These are phyloP conservation scores for Mangifera indica DNA, from an alignment of 345 rosid genomes.

Conservation along the genomic window DNA sequence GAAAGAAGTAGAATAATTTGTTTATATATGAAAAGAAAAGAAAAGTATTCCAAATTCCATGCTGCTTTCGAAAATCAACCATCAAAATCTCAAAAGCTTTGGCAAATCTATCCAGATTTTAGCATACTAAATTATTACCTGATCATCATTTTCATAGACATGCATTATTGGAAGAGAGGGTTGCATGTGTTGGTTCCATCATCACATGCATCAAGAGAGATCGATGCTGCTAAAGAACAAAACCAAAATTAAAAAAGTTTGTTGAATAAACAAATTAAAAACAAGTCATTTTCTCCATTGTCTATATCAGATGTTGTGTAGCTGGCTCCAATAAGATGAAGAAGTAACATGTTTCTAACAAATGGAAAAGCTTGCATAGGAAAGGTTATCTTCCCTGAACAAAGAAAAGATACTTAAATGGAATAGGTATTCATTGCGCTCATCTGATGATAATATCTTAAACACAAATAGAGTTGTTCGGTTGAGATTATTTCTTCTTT, in stretches of 20 bases:
- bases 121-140: constrained; percentile 8
- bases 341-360: constrained; percentile 32
- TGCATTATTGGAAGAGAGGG: background rate
- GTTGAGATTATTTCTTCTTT: constrained; percentile 9
- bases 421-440: constrained; percentile 24
- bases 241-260: background rate
- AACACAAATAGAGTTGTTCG: constrained; percentile 9
- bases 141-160: background rate
- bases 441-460: constrained; percentile 11
- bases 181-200: constrained; percentile 29
- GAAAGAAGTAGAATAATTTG: background rate
- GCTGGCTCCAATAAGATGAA: constrained; percentile 39
- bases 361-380: constrained; percentile 30
- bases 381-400: constrained; percentile 23
- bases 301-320: constrained; percentile 27
- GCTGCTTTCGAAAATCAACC: constrained; percentile 12
- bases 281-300: constrained; percentile 33
- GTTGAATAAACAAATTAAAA: background rate
- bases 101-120: constrained; percentile 34
- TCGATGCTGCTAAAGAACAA: constrained; percentile 9
- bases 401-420: constrained; percentile 30
- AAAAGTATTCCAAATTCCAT: constrained; percentile 7
- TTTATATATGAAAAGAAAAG: background rate
- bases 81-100: constrained; percentile 32
- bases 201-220: constrained; percentile 27